Evolutionary conservation across 257 asterid genomes (phyloP), one percentile per base, ranked within the genome.

Genomic region (Avicennia marina): DNA sequence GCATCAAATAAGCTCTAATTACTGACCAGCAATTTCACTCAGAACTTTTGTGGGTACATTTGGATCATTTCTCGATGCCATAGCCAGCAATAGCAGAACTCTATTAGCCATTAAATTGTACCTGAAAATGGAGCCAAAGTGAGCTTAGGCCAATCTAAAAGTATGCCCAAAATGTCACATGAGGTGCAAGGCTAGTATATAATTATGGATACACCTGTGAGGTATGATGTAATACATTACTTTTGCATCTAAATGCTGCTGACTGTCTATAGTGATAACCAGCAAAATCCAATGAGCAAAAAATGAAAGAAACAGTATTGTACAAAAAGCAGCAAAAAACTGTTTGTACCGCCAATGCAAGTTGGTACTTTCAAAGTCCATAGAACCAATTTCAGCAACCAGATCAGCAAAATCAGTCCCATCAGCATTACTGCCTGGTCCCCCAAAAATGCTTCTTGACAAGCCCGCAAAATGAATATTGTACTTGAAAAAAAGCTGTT

Each of bases 91-190:
- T 51, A 93, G 83, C 57, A 93, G 84, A 70, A 89, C 89, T 68
- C 99, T 84, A 51, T 93, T 93, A 74, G 99, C 95, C 99, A 93
- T 93, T 73, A 93, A 73, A 75, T 93, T 89, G 64, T 93, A 93
- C 97, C 99, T 93, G 87, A 63, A 79, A 74, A 62, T 63, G 34
- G 62, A 53, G 33, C 21, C n/a, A 60, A 74, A 36, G 39, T 29
- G 43, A 67, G 33, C 11, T 56, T 9, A 56, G 64, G 67, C 33
- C 54, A 56, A 62, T 50, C 22, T 33, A 20, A 21, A 41, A 56
- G 51, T 20, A 71, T 53, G 70, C 50, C 31, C 16, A 66, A 56
- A 27, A 60, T 18, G 26, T 33, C 50, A 33, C 53, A 18, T 32
- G 42, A 34, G 17, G 58, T 32, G 55, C 43, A 48, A 27, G 25